Conservation (phyloP, 139 green algal species). For the Asterochloris sp. region DNA sequence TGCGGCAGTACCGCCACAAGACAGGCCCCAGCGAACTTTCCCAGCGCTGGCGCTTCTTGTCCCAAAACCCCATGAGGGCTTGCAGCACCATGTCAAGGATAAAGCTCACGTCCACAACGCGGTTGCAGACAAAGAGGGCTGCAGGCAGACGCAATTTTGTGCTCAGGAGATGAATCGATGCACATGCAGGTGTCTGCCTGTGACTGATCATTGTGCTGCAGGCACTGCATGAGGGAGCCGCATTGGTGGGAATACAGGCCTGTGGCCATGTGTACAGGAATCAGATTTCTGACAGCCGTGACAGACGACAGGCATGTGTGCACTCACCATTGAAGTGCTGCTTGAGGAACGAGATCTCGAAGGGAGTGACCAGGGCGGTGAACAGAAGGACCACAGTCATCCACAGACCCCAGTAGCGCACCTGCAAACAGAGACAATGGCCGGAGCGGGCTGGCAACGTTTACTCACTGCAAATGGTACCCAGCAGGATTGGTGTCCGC, state of each 20-base stretch:
- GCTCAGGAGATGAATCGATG: neutral
- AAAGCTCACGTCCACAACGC: constrained; percentile 17
- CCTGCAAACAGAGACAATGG: neutral
- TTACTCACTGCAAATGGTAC: no score
- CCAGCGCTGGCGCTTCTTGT: constrained; percentile 6
- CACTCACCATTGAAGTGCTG: constrained; percentile 3
- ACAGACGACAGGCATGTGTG: neutral
- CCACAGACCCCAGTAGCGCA: constrained; percentile 6
- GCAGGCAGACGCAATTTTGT: neutral
- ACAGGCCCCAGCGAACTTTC: neutral
- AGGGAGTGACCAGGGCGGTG: constrained; percentile 19
- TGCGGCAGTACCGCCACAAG: constrained; percentile 2
- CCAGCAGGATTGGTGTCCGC: no score
- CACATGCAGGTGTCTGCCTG: neutral
- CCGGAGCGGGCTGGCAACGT: no score
- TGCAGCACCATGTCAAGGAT: constrained; percentile 14
- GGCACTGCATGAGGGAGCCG: neutral
- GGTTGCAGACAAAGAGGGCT: constrained; percentile 10
- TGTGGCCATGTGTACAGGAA: neutral
- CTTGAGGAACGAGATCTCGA: constrained; percentile 7
- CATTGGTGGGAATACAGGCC: neutral
- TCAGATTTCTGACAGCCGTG: neutral
- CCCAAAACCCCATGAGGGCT: constrained; percentile 7
- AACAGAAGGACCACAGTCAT: constrained; percentile 9
- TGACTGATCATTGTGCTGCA: neutral